These are phyloP conservation scores for Botrytis aclada DNA, from an alignment of 2,329 filamentous ascomycete species.

Conservation along the genomic window DNA sequence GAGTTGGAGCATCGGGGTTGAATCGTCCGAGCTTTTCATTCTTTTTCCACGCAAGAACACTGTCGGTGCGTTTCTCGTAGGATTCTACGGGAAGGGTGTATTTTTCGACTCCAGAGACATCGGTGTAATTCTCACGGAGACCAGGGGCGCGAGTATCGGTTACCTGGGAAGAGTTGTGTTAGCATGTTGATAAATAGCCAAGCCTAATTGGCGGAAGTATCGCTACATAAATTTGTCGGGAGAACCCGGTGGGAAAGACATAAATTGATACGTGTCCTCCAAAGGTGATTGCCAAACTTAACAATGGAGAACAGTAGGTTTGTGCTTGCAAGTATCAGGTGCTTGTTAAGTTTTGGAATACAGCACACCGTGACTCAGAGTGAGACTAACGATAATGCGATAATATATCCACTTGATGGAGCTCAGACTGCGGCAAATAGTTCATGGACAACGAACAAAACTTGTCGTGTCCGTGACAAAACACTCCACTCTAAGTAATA, in stretches of 20 bases:
- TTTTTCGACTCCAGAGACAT: conserved; percentile 79
- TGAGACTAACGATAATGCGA: conserved; percentile 15
- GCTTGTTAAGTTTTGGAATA: background rate
- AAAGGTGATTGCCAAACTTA: background rate
- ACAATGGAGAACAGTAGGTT: conserved; percentile 14
- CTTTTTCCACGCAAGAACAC: conserved; percentile 93
- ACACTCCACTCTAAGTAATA: conserved; percentile 1
- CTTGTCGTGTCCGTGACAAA: conserved; percentile 6
- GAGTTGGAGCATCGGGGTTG: conserved; percentile 75
- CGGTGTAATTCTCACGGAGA: conserved; percentile 75
- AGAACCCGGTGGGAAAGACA: background rate
- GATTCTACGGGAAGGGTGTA: conserved; percentile 83
- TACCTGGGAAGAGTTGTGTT: conserved; percentile 52
- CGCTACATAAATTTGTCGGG: background rate
- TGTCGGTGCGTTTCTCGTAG: conserved; percentile 83
- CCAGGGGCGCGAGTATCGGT: conserved; percentile 73
- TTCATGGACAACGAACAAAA: conserved; percentile 19
- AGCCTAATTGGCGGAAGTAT: background rate
- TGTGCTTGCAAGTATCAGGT: conserved; percentile 15
- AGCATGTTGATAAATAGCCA: conserved; percentile 18
- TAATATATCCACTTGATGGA: conserved; percentile 9
- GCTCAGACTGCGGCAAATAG: conserved; percentile 6
- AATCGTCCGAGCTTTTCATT: conserved; percentile 94
- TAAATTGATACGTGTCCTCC: conserved; percentile 14
- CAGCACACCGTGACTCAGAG: conserved; percentile 10